Evolutionary conservation across 257 asterid species (phyloP).

Genomic region (Eucommia ulmoides): DNA sequence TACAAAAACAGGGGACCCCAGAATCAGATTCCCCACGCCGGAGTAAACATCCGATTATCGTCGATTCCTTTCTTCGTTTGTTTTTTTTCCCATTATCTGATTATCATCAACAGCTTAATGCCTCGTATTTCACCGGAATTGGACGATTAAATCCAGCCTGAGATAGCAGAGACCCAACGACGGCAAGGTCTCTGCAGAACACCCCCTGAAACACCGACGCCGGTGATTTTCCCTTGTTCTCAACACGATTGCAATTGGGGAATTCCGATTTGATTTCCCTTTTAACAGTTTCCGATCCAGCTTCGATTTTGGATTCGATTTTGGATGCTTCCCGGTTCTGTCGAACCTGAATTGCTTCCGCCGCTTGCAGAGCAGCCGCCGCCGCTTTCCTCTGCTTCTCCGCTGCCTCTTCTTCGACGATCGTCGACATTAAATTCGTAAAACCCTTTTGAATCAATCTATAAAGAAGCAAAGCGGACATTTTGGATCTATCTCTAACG

Average conservation of each 20-base stretch:
- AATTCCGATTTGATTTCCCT: not conserved
- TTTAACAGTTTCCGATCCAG: not conserved
- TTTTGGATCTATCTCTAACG: conserved; percentile 54
- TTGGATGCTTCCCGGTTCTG: conserved; percentile 1
- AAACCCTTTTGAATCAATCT: conserved; percentile 91
- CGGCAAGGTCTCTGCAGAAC: conserved; percentile 28
- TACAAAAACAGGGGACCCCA: not conserved
- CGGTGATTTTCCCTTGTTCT: conserved; percentile 20
- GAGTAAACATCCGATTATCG: not conserved
- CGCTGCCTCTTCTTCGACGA: conserved; percentile 57
- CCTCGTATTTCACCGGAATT: conserved; percentile 19
- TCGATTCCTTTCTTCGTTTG: not conserved
- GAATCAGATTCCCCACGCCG: not conserved
- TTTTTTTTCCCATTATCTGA: not conserved
- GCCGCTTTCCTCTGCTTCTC: conserved; percentile 64
- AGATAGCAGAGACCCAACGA: conserved; percentile 25
- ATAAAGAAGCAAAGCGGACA: conserved; percentile 65
- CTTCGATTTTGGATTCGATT: not conserved
- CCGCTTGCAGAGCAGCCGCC: conserved; percentile 31
- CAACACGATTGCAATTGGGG: conserved; percentile 9
- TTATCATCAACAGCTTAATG: conserved; percentile 22
- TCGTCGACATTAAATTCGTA: conserved; percentile 36
- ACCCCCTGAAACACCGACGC: conserved; percentile 30
- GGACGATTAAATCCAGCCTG: conserved; percentile 27
- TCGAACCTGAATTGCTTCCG: conserved; percentile 20